phyloP scores from a whole-genome alignment of 805 yeast species.

The Ogataea paradorogensis region DNA sequence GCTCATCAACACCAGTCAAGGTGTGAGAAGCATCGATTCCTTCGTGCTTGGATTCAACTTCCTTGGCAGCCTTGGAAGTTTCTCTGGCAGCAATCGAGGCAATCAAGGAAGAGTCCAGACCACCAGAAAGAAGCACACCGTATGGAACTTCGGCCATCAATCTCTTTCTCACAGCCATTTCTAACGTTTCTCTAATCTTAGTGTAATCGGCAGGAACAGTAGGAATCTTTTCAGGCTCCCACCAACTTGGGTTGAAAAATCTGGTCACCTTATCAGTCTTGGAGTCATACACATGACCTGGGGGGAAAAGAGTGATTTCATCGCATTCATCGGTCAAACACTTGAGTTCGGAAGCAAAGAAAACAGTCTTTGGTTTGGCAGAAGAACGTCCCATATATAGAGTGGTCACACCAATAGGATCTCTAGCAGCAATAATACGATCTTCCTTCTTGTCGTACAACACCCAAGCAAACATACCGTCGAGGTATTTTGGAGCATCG shows the following conservation, averaged over 20 bases:
- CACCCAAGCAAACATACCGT: conserved; percentile 98
- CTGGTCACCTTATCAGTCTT: conserved; percentile 80
- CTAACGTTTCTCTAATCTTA: conserved; percentile 74
- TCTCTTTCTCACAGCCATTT: conserved; percentile 96
- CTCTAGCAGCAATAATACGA: conserved; percentile 94
- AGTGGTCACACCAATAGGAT: conserved; percentile 96
- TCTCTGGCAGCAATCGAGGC: conserved; percentile 98
- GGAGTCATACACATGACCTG: conserved; percentile 96
- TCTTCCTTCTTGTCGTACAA: conserved; percentile 80
- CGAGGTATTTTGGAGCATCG: conserved; percentile 89
- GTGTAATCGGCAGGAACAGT: conserved; percentile 69
- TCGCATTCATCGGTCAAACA: conserved; percentile 95
- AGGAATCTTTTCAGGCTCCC: conserved; percentile 80
- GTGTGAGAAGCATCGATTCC: conserved; percentile 64
- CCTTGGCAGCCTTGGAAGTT: conserved; percentile 71
- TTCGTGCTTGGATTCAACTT: conserved; percentile 38
- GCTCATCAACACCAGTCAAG: conserved; percentile 88
- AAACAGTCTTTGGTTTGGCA: conserved; percentile 70
- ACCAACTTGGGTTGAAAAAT: conserved; percentile 92
- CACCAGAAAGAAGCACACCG: conserved; percentile 97
- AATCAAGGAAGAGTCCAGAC: conserved; percentile 93
- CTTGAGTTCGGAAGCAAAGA: conserved; percentile 92
- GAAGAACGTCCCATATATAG: conserved; percentile 87
- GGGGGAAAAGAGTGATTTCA: conserved; percentile 90
- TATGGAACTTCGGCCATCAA: conserved; percentile 99